A percentile compares a stretch with the other conserved stretches of the same genome.
These are phyloP conservation scores for Elongisporangium prolatum DNA, from an alignment of 352 stramenopile genomes.

Conservation along the genomic window DNA sequence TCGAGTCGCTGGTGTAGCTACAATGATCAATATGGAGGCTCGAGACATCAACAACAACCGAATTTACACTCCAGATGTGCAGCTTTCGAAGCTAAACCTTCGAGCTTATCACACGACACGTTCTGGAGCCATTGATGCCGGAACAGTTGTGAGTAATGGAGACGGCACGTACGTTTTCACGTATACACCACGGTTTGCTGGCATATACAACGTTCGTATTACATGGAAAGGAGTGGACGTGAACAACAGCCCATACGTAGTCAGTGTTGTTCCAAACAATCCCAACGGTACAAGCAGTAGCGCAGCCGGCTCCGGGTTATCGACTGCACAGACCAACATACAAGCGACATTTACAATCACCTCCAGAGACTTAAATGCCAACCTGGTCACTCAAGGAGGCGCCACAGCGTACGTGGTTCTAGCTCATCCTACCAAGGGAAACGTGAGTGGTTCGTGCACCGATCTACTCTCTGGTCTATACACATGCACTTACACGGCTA, in stretches of 20 bases:
- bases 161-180: conserved; percentile 47
- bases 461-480: conserved; percentile 58
- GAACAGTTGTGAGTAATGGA: conserved; percentile 28
- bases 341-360: conserved; percentile 57
- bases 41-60: conserved; percentile 56
- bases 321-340: conserved; percentile 40
- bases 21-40: conserved; percentile 34
- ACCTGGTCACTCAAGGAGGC: conserved; percentile 38
- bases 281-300: conserved; percentile 38
- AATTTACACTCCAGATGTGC: conserved; percentile 26
- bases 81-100: conserved; percentile 19
- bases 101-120: conserved; percentile 32
- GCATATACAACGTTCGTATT: conserved; percentile 45
- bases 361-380: conserved; percentile 49
- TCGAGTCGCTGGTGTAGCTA: conserved; percentile 37
- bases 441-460: conserved; percentile 34
- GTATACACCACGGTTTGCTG: conserved; percentile 38
- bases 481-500: conserved; percentile 52
- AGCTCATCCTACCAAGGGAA: conserved; percentile 25
- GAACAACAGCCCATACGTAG: conserved; percentile 54
- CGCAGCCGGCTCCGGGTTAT: conserved; percentile 28
- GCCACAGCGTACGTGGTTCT: conserved; percentile 33
- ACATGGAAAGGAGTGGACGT: conserved; percentile 33
- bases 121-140: conserved; percentile 20
- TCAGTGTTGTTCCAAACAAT: conserved; percentile 43